Evolutionary conservation across 2,329 filamentous ascomycete genomes (phyloP), one percentile per base, ranked within the genome.

Genomic region (Plenodomus lindquistii): DNA sequence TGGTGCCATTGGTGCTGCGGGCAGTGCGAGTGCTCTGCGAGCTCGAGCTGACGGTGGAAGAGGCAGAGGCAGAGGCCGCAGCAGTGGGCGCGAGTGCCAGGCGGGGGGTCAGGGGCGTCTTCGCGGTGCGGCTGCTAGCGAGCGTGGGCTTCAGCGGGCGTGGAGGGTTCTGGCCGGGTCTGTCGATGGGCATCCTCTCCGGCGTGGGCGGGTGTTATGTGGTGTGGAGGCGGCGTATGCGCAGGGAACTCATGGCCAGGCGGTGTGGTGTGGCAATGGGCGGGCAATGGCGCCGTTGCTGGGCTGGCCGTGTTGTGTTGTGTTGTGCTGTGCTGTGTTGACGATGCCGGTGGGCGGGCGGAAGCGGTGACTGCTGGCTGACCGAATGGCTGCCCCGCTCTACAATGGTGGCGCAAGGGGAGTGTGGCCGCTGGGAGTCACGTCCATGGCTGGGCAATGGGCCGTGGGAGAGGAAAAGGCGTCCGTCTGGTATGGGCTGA

Each of bases 91-190:
- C 64, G 45, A 73, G 74, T 40, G 79, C 81, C 13, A 86, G 75
- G 61, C 83, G 81, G 13, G 85, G 84, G 16, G 84, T 84, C 51
- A 86, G 66, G 38, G 83, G 83, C 17, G 77, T 69, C 65, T 81
- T 82, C 53, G 72, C 61, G 36, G 75, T 74, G 47, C 81, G 85
- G 60, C 80, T 83, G 38, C 84, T 77, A 55, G 86, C 80, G 70
- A 91, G 83, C 50, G 85, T 81, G 44, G 89, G 88, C 75, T 86
- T 86, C 65, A 87, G 80, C 35, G 85, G 83, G 67, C 79, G 79
- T 59, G 79, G 79, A 64, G 77, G 75, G 65, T 76, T 77, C 63
- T 73, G 73, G 71, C 76, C 76, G 60, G 54, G 57, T 47, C 69
- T 65, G 63, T 73, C 71, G 60, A 63, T 59, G 62, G 67, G 66